phyloP scores from a whole-genome alignment of 2,329 filamentous ascomycete genomes.

The Clarireedia paspali region DNA sequence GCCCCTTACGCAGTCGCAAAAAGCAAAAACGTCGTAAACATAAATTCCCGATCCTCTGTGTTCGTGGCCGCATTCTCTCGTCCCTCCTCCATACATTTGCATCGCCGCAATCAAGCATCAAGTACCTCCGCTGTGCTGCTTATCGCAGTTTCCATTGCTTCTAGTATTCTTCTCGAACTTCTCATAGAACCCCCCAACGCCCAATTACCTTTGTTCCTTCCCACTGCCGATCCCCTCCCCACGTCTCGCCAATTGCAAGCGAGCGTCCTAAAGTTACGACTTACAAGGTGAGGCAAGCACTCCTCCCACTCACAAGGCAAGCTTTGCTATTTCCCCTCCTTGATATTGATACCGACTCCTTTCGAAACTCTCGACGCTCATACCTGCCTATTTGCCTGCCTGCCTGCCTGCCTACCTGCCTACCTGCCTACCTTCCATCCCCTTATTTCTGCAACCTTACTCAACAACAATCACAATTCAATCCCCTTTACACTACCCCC shows the following conservation, averaged over 20 bases:
- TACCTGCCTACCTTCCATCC: neutral
- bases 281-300: neutral
- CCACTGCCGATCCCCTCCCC: conserved; percentile 1
- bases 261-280: neutral
- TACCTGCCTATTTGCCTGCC: neutral
- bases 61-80: too few relatives aligned
- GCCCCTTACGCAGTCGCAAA: too few relatives aligned
- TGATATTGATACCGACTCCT: neutral
- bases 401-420: neutral
- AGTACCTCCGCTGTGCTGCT: neutral
- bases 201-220: conserved; percentile 2
- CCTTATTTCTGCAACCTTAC: neutral
- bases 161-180: conserved; percentile 9
- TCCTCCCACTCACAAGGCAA: neutral
- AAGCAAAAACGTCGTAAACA: too few relatives aligned
- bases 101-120: neutral
- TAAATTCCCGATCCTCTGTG: too few relatives aligned
- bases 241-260: conserved; percentile 1
- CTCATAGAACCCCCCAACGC: neutral
- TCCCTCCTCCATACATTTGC: neutral
- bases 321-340: conserved; percentile 5
- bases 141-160: conserved; percentile 5
- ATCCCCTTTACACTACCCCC: neutral
- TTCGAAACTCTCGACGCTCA: neutral
- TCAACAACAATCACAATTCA: neutral